phyloP scores from a whole-genome alignment of 179 eudicot genomes.

The Patellifolia procumbens region DNA sequence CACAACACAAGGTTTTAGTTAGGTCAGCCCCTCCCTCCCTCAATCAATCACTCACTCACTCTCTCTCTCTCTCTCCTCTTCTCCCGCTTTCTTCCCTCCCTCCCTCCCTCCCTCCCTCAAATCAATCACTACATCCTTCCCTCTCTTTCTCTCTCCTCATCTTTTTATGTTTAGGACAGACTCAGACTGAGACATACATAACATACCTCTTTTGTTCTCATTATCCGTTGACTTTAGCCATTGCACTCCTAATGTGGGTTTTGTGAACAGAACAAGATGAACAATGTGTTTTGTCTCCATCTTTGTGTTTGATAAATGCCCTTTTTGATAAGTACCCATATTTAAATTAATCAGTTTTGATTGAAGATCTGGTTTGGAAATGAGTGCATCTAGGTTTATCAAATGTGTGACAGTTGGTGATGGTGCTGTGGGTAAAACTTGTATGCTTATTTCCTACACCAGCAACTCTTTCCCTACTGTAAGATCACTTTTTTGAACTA shows the following conservation, averaged over 20 bases:
- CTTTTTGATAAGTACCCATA: background rate
- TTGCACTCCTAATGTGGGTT: constrained; percentile 10
- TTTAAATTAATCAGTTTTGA: too few relatives aligned
- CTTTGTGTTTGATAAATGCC: constrained; percentile 24
- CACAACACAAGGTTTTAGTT: constrained; percentile 13
- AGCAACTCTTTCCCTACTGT: constrained; percentile 54
- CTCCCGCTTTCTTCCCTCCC: background rate
- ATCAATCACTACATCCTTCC: too few relatives aligned
- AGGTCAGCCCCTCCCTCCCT: constrained; percentile 18
- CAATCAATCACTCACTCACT: too few relatives aligned
- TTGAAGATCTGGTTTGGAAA: constrained; percentile 7
- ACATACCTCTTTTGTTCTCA: background rate
- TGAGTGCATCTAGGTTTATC: constrained; percentile 51
- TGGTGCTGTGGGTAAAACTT: constrained; percentile 53
- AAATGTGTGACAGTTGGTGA: constrained; percentile 54
- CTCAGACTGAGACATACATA: too few relatives aligned
- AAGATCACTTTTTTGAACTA: background rate
- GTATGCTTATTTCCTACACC: constrained; percentile 52
- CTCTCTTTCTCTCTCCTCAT: background rate
- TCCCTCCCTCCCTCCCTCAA: too few relatives aligned
- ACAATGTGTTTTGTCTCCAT: constrained; percentile 14
- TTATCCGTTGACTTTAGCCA: constrained; percentile 25
- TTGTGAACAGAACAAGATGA: background rate
- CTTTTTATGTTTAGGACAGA: background rate
- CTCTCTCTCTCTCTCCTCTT: too few relatives aligned